A percentile compares a stretch with the other conserved stretches of the same genome.
phyloP scores from a whole-genome alignment of 2,329 filamentous ascomycete species.

The Verticillium tricorpus region DNA sequence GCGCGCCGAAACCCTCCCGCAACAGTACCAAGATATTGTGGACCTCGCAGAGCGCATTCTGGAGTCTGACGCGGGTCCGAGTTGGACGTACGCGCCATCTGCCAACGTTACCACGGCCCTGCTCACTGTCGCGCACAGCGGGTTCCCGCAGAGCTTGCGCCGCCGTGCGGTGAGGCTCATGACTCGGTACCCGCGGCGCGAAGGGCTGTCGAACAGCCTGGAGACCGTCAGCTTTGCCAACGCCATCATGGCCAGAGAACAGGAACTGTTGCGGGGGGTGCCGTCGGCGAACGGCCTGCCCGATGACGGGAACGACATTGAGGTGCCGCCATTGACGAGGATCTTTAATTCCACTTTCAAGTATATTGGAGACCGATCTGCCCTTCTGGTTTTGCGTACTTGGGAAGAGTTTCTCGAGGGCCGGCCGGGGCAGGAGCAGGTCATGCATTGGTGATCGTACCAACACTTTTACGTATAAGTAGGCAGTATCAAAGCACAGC shows the following conservation, averaged over 20 bases:
- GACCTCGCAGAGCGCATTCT: conserved; percentile 4
- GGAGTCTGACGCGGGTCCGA: background rate
- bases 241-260: background rate
- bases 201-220: background rate
- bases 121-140: conserved; percentile 6
- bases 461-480: no score
- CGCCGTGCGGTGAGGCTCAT: conserved; percentile 7
- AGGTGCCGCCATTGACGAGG: background rate
- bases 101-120: conserved; percentile 2
- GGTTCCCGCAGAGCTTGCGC: conserved; percentile 3
- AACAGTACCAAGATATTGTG: background rate
- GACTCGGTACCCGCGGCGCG: conserved; percentile 2
- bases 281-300: background rate
- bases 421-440: background rate
- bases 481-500: no score
- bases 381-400: background rate
- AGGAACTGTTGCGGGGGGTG: background rate
- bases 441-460: background rate
- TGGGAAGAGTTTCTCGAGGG: background rate
- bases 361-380: background rate
- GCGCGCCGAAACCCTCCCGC: background rate
- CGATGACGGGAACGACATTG: background rate
- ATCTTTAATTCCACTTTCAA: background rate
- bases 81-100: background rate
- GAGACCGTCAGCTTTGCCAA: background rate